Conservation (phyloP, 169 alveolate genomes). For the Eimeria falciformis region DNA sequence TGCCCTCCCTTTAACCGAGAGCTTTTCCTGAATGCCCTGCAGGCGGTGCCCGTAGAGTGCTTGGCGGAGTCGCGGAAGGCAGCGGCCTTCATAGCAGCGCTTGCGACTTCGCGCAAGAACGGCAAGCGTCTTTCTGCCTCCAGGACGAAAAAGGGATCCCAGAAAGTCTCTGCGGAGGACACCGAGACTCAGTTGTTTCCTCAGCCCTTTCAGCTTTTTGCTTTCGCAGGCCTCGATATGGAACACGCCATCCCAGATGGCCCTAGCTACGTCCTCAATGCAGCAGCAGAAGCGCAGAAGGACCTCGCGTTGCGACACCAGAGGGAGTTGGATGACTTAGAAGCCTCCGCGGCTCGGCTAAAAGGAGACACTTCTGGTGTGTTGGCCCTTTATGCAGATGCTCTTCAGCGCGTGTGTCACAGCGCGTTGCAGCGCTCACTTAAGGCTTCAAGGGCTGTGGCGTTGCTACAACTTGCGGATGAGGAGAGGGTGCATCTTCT, state of each 20-base stretch:
- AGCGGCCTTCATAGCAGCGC: neutral
- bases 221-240: neutral
- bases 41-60: neutral
- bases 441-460: neutral
- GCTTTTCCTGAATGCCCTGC: neutral
- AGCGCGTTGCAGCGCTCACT: constrained; percentile 42
- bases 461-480: constrained; percentile 2
- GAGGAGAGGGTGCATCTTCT: constrained; percentile 38
- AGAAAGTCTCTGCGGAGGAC: neutral
- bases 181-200: neutral
- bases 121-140: neutral
- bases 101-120: neutral
- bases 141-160: neutral
- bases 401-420: neutral
- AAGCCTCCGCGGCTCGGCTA: neutral
- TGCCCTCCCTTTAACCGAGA: neutral
- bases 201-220: neutral
- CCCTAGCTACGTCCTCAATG: neutral
- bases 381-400: neutral
- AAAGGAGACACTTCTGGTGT: neutral
- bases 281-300: constrained; percentile 6
- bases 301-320: neutral
- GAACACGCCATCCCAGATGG: constrained; percentile 26
- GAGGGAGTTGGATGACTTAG: neutral
- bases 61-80: neutral